A percentile compares a stretch with the other conserved stretches of the same genome.
Evolutionary conservation across 2,329 filamentous ascomycete genomes (phyloP).

Genomic region (Xenoacremonium recifei): DNA sequence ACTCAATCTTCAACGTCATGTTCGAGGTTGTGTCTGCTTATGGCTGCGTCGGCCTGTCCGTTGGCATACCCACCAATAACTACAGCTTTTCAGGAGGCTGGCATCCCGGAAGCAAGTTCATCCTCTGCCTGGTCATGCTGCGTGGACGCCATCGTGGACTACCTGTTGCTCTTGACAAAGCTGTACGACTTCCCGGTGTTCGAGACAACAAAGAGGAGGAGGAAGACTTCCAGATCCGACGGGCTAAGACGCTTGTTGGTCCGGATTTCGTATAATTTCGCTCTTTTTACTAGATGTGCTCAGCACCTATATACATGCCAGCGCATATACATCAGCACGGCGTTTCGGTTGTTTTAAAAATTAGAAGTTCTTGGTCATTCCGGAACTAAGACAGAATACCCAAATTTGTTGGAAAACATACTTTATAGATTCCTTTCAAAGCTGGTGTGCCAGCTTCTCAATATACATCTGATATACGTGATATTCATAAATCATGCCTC

Average conservation of each 20-base stretch:
- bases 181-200: slow-evolving; percentile 43
- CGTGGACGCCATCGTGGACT: slow-evolving; percentile 56
- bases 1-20: slow-evolving; percentile 59
- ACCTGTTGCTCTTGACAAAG: slow-evolving; percentile 55
- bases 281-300: too few relatives aligned
- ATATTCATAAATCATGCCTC: slow-evolving; percentile 8
- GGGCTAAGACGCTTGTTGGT: slow-evolving; percentile 28
- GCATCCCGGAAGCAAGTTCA: slow-evolving; percentile 55
- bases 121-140: slow-evolving; percentile 57
- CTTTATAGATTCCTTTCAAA: too few relatives aligned
- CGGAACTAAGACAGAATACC: too few relatives aligned
- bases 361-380: too few relatives aligned
- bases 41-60: slow-evolving; percentile 60
- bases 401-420: too few relatives aligned
- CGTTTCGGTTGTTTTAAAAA: too few relatives aligned
- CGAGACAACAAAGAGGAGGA: slow-evolving; percentile 29
- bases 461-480: too few relatives aligned
- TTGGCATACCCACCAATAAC: slow-evolving; percentile 51
- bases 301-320: too few relatives aligned
- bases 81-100: slow-evolving; percentile 56
- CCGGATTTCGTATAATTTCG: too few relatives aligned
- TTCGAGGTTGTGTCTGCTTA: slow-evolving; percentile 60
- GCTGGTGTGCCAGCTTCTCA: too few relatives aligned
- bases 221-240: slow-evolving; percentile 27
- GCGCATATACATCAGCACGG: too few relatives aligned